Evolutionary conservation across 768 basidiomycete genomes (phyloP), one percentile per base, ranked within the genome.

Genomic region (Hericium coralloides): DNA sequence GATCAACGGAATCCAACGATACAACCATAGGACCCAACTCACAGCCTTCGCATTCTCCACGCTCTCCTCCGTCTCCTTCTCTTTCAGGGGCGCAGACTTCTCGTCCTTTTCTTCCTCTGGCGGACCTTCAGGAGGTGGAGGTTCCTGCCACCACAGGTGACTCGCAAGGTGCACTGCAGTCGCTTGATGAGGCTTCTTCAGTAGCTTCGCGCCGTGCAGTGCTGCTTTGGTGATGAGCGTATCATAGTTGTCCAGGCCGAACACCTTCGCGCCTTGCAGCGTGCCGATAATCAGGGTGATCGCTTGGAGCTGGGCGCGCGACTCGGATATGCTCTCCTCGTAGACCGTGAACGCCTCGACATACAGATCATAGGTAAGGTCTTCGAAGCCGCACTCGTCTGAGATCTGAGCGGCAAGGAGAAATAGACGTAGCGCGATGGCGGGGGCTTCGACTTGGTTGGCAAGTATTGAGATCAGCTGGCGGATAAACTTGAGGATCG

Each of bases 171-270:
- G 85, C 20, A 98, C 97, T 4, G 95, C 97, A 9, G 86, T 91
- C 12, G 95, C 89, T 71, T 98, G 97, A 70, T 98, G 95, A 12
- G 92, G 92, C 79, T 99, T 98, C 80, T 99, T 99, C 70, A 99
- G 70, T 61, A 98, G 72, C 72, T 95, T 95, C 31, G 94, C 90
- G 4, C 92, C 94, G 69, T 99, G 97, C 61, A 98, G 73, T 6
- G 95, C 95, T n/a, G 95, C 97, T 72, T 99, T 98, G 25, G 97
- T 98, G 65, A 98, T 93, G 60, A 99, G 73, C 2, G 95, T 98
- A 66, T 98, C 97, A 67, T 97, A 98, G 69, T 95, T 95, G 65
- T 99, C 97, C 50, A 80, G 80, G 38, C 87, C 87, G 66, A 98
- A 98, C n/a, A 95, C 94, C 60, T 85, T 77, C 36, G 92, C 88